Conservation (phyloP, 2,329 filamentous ascomycete genomes). For the Myriangium duriaei region DNA sequence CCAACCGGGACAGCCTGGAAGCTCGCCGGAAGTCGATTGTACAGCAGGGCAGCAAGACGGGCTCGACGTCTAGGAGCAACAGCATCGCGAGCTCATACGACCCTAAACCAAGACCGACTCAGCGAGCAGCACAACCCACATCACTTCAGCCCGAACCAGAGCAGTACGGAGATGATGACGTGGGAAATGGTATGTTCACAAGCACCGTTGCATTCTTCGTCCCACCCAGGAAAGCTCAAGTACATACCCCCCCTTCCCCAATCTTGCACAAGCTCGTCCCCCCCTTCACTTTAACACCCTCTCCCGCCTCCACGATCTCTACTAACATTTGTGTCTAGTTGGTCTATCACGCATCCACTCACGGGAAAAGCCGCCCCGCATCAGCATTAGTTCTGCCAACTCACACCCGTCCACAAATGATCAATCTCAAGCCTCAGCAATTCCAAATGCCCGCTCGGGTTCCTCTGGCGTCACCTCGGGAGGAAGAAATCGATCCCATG, state of each 20-base stretch:
- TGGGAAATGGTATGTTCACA: constrained; percentile 30
- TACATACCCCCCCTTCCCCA: constrained; percentile 10
- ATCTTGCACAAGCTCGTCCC: too few relatives aligned
- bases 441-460: too few relatives aligned
- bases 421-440: constrained; percentile 8
- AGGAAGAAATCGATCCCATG: constrained; percentile 6
- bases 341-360: constrained; percentile 22
- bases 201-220: constrained; percentile 9
- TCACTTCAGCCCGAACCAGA: constrained; percentile 25
- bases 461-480: constrained; percentile 5
- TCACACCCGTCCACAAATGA: constrained; percentile 5
- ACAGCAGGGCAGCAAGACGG: constrained; percentile 18
- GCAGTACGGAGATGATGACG: constrained; percentile 34
- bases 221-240: constrained; percentile 13
- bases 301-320: constrained; percentile 7
- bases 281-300: too few relatives aligned
- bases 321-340: constrained; percentile 1
- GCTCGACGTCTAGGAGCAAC: constrained; percentile 12
- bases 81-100: constrained; percentile 13
- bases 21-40: constrained; percentile 14
- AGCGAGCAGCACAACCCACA: constrained; percentile 16
- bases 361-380: constrained; percentile 15
- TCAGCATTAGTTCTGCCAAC: constrained; percentile 6
- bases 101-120: constrained; percentile 12
- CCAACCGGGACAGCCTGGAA: constrained; percentile 15